These are phyloP conservation scores for Phytopythium boreale DNA, from an alignment of 352 stramenopile species.

Conservation along the genomic window DNA sequence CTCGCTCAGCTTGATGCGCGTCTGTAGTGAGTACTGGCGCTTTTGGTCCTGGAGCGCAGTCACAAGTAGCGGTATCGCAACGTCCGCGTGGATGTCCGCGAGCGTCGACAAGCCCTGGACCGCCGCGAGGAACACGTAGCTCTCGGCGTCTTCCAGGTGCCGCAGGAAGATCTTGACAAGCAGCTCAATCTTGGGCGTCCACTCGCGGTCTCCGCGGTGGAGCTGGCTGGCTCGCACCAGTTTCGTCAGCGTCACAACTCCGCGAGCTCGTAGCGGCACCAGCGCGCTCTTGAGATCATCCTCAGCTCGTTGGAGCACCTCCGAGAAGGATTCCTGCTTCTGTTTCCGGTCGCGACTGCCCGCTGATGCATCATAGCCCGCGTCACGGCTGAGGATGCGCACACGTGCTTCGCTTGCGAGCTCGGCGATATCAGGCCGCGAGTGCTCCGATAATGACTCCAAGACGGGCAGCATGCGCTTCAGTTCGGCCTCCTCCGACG, in stretches of 20 bases:
- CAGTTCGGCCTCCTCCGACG: conserved; percentile 56
- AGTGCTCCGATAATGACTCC: conserved; percentile 48
- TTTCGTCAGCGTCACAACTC: conserved; percentile 72
- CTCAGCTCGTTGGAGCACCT: conserved; percentile 47
- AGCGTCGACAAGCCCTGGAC: conserved; percentile 70
- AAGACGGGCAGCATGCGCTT: conserved; percentile 60
- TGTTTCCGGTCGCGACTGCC: conserved; percentile 1
- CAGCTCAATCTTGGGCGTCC: conserved; percentile 44
- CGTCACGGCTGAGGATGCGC: conserved; percentile 56
- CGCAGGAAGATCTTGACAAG: conserved; percentile 58
- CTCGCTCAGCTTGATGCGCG: conserved; percentile 83
- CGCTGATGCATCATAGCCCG: neutral
- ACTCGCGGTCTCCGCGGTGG: conserved; percentile 36
- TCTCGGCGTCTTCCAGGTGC: conserved; percentile 68
- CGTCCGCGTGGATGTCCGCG: conserved; percentile 51
- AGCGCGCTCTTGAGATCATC: conserved; percentile 58
- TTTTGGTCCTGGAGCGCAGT: conserved; percentile 32
- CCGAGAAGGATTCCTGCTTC: conserved; percentile 45
- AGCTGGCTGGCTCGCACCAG: conserved; percentile 59
- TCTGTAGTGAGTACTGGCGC: conserved; percentile 42
- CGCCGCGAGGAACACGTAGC: conserved; percentile 83
- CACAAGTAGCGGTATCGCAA: conserved; percentile 70
- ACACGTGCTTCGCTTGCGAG: conserved; percentile 61
- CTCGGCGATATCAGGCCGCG: conserved; percentile 63
- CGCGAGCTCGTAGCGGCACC: conserved; percentile 70